Evolutionary conservation across 257 asterid genomes (phyloP), one percentile per base, ranked within the genome.

Genomic region (Przewalskia tangutica): DNA sequence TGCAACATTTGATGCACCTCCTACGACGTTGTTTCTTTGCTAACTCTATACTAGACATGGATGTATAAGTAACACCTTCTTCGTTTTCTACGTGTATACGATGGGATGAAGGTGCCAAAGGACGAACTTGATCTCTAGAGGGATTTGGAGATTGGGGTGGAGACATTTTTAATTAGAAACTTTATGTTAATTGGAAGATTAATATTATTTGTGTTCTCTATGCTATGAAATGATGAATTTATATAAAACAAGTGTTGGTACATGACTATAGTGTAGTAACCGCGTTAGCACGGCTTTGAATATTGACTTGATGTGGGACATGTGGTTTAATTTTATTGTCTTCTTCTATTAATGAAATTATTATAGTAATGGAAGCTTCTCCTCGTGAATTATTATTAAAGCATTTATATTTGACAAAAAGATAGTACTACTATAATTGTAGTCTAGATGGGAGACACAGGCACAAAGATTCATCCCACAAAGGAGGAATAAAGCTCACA

Each of bases 1-100:
- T 84, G 20, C 88, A 86, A 20, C 87, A 88, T n/a, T 20, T 23
- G 42, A 89, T 51, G 8, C 83, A 87, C 38, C 82, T 83, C 42
- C 77, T 81, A 60, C 84, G 87, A 66, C 81, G 81, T 56, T 17
- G 18, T 59, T 78, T 38, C 0, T 78, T 78, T 2, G 40, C 6
- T 6, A 17, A 56, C 40, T 78, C 70, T 7, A 4, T 54, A 3
- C 4, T 17, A 1, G 62, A 73, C 9, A 6, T 7, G 4, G 18
- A 12, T 0, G 20, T 12, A 13, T 23, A 73, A 73, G 20, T 48
- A 48, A 50, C n/a, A 0, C 60, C 79, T 20, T 23, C 62, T 23
- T 73, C 44, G 6, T 23, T 73, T 73, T 73, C 8, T 10, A 23
- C 12, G 8, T 73, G 62, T 73, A 73, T 50, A 23, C 79, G 79